Conservation (phyloP, 495 filamentous ascomycete genomes). For the Cryomyces antarcticus region DNA sequence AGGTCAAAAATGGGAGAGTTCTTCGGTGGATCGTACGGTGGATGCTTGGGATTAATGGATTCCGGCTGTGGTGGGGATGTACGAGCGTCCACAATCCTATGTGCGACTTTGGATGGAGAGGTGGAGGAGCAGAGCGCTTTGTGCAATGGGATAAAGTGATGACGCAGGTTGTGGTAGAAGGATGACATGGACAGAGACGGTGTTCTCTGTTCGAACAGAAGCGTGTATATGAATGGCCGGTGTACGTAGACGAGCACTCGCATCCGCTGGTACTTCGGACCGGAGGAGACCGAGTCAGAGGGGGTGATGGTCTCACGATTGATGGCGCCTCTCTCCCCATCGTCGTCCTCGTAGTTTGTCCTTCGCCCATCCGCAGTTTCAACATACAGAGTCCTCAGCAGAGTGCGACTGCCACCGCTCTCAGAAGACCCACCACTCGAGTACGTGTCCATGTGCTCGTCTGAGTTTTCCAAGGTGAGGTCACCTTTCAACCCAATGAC, state of each 20-base stretch:
- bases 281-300: too few relatives aligned
- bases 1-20: conserved; percentile 57
- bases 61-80: conserved; percentile 7
- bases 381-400: conserved; percentile 31
- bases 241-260: conserved; percentile 58
- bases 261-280: conserved; percentile 23
- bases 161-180: conserved; percentile 66
- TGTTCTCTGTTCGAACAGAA: conserved; percentile 60
- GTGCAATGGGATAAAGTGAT: conserved; percentile 60
- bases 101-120: conserved; percentile 27
- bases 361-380: conserved; percentile 2
- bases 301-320: too few relatives aligned
- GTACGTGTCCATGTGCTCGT: conserved; percentile 11
- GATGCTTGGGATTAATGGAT: conserved; percentile 25
- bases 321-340: too few relatives aligned
- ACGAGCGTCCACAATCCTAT: conserved; percentile 21
- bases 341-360: too few relatives aligned
- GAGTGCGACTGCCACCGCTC: conserved; percentile 23
- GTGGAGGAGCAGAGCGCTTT: conserved; percentile 51
- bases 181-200: conserved; percentile 41
- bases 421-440: conserved; percentile 21
- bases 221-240: conserved; percentile 76
- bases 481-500: conserved; percentile 51
- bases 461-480: conserved; percentile 24
- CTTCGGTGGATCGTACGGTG: conserved; percentile 27